Evolutionary conservation across 768 basidiomycete genomes (phyloP).

Genomic region (Nidularia pulvinata): DNA sequence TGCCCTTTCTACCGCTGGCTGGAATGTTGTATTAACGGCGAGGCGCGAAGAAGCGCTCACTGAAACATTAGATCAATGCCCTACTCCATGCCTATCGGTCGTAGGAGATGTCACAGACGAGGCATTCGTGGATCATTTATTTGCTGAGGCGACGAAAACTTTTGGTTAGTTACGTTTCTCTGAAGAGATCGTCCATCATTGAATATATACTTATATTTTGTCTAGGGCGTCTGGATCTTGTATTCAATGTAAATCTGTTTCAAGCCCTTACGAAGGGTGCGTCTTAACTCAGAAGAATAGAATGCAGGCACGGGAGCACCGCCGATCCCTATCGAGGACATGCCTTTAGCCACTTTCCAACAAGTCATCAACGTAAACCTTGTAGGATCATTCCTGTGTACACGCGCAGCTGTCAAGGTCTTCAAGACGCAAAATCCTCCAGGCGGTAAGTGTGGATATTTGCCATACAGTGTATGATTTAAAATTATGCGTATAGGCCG

Average conservation of each 20-base stretch:
- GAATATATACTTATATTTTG: slow-evolving; percentile 2
- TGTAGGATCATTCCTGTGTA: slow-evolving; percentile 73
- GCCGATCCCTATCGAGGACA: slow-evolving; percentile 53
- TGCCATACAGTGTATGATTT: not conserved
- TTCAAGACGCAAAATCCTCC: slow-evolving; percentile 75
- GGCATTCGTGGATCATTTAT: slow-evolving; percentile 59
- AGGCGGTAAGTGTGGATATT: slow-evolving; percentile 56
- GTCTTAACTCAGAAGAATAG: too few species aligned
- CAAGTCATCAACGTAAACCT: slow-evolving; percentile 74
- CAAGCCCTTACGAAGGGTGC: too few species aligned
- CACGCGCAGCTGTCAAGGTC: slow-evolving; percentile 67
- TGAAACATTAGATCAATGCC: slow-evolving; percentile 51
- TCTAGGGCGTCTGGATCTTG: slow-evolving; percentile 64
- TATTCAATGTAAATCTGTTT: slow-evolving; percentile 69
- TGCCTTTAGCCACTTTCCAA: slow-evolving; percentile 60
- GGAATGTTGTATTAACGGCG: slow-evolving; percentile 68
- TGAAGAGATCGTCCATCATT: slow-evolving; percentile 1
- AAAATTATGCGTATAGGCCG: too few species aligned
- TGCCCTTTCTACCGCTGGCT: slow-evolving; percentile 68
- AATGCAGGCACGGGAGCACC: slow-evolving; percentile 71
- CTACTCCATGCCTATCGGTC: slow-evolving; percentile 37
- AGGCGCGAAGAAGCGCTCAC: slow-evolving; percentile 56
- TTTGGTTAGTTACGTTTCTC: slow-evolving; percentile 44
- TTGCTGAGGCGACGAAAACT: slow-evolving; percentile 44
- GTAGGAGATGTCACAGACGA: slow-evolving; percentile 70